Percentiles rank a stretch among this genome's conserved stretches.
Conservation (phyloP, 164 flowering plant genomes). For the Litsea cubeba region DNA sequence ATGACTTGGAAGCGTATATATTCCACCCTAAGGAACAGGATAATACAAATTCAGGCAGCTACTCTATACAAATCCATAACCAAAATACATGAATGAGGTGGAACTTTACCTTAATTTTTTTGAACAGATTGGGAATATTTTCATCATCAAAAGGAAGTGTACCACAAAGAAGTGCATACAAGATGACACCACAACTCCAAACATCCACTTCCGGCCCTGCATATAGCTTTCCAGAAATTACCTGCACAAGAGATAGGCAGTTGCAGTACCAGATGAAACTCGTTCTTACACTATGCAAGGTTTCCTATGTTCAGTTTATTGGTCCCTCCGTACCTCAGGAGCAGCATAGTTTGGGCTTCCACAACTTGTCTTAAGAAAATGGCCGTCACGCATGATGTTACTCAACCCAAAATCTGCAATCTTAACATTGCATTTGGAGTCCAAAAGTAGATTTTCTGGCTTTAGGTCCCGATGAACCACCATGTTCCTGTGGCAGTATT, state of each 20-base stretch:
- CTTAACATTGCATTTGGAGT: slow-evolving; percentile 35
- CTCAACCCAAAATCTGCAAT: slow-evolving; percentile 47
- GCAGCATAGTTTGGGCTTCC: slow-evolving; percentile 53
- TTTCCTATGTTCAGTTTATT: background rate
- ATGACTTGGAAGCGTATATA: slow-evolving; percentile 44
- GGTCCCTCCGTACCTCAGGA: slow-evolving; percentile 30
- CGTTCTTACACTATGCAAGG: background rate
- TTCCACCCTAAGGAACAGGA: slow-evolving; percentile 28
- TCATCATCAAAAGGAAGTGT: slow-evolving; percentile 49
- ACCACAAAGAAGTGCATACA: slow-evolving; percentile 47
- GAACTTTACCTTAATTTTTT: slow-evolving; percentile 35
- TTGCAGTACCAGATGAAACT: background rate
- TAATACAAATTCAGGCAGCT: background rate
- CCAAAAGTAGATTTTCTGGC: slow-evolving; percentile 44
- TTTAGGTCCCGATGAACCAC: slow-evolving; percentile 49
- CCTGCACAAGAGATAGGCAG: slow-evolving; percentile 18
- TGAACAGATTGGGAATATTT: slow-evolving; percentile 37
- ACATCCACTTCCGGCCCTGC: slow-evolving; percentile 43
- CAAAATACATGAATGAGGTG: background rate
- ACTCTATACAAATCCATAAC: background rate
- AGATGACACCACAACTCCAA: slow-evolving; percentile 49
- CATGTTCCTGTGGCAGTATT: slow-evolving; percentile 44
- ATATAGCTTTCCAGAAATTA: slow-evolving; percentile 34
- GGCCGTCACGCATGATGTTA: slow-evolving; percentile 40
- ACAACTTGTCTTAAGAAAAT: slow-evolving; percentile 43